Base-by-base conservation (phyloP, 441 rosid species). In the Cnidoscolus chayamansa region DNA sequence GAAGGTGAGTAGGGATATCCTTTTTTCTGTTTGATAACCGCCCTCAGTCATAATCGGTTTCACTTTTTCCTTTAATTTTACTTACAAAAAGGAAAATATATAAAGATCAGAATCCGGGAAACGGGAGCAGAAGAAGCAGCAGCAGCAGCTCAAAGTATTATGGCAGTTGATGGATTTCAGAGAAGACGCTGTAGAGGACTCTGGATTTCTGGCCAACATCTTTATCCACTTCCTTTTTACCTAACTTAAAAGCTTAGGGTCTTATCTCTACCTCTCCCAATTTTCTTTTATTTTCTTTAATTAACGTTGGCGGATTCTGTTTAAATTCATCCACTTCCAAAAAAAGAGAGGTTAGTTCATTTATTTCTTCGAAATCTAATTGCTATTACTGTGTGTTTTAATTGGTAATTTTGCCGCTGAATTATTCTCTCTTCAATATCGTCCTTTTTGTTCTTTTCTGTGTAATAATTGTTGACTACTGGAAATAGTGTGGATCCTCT, bases 161-260 rank as follows among this genome's bases (percentile, higher is more conserved):
- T 70, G 81, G 81, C 49, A 72, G 70, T 73, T 75, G 82, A 72
- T 74, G 81, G 77, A 73, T 76, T 79, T 61, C 74, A 71, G 47
- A 60, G 70, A 64, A 69, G 62, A 53, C 70, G 72, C 64, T 68
- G 65, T 47, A 48, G 47, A 32, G 65, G 61, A 25, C 71, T 63
- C 77, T 70, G 71, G 67, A 55, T 74, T 77, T 77, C 66, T 25
- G 72, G 68, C 59, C 25, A 49, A 35, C 63, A 35, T 10, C 62
- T 43, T 16, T 40, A 40, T 40, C 20, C 48, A 56, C 47, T 43
- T 13, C 70, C 50, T 49, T 30, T 6, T 30, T 32, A 40, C 45
- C 45, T 40, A 3, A 40, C 45, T 40, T 40, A 6, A 40, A 40
- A 11, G 11, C 11, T 19, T 40, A 40, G 45, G 7, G 7, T 7